Evolutionary conservation across 495 filamentous ascomycete species (phyloP).

Genomic region (Aspergillus asperescens): DNA sequence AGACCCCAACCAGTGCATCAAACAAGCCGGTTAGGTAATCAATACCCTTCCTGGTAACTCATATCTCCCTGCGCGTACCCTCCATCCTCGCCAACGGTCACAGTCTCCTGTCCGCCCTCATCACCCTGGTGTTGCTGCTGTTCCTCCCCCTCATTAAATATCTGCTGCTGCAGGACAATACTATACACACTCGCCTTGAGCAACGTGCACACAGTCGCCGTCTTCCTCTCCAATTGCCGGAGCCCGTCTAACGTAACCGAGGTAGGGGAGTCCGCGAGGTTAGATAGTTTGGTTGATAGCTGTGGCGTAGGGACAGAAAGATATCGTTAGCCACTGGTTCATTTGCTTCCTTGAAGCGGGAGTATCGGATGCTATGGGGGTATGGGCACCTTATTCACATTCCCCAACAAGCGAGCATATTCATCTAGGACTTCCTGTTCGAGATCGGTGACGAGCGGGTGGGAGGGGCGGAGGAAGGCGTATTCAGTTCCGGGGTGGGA

Average conservation of each 20-base stretch:
- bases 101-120: slow-evolving; percentile 22
- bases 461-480: slow-evolving; percentile 37
- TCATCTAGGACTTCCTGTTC: slow-evolving; percentile 95
- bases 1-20: neutral
- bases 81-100: slow-evolving; percentile 26
- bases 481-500: slow-evolving; percentile 23
- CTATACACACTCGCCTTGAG: slow-evolving; percentile 97
- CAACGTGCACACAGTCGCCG: slow-evolving; percentile 85
- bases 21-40: neutral
- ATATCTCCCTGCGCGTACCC: slow-evolving; percentile 27
- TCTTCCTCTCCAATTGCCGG: slow-evolving; percentile 85
- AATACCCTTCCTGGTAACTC: slow-evolving; percentile 30
- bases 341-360: neutral
- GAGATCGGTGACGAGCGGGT: slow-evolving; percentile 54
- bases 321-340: neutral
- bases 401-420: slow-evolving; percentile 79
- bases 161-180: slow-evolving; percentile 96
- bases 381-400: slow-evolving; percentile 74
- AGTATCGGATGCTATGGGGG: neutral
- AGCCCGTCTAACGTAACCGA: slow-evolving; percentile 61
- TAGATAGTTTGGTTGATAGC: slow-evolving; percentile 38
- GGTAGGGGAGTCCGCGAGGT: slow-evolving; percentile 29
- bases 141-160: slow-evolving; percentile 56
- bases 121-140: slow-evolving; percentile 30
- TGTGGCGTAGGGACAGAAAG: slow-evolving; percentile 3